Percentiles rank a stretch among this genome's conserved stretches.
phyloP scores from a whole-genome alignment of 805 yeast species.

The Nakazawaea pomicola region DNA sequence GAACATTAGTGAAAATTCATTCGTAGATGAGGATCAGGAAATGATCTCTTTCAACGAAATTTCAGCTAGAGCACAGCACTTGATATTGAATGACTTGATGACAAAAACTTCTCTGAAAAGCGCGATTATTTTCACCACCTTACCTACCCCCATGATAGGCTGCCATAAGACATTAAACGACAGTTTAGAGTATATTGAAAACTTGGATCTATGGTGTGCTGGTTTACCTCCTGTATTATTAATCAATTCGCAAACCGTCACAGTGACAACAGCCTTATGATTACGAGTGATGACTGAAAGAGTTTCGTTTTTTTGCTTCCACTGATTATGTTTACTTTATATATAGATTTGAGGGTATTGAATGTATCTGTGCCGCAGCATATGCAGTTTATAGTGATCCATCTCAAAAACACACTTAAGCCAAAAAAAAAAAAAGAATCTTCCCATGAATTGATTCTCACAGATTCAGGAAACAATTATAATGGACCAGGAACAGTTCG shows the following conservation, averaged over 20 bases:
- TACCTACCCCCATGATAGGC: constrained; percentile 85
- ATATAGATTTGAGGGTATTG: too few species aligned
- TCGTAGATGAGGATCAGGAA: neutral
- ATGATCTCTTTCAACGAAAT: constrained; percentile 65
- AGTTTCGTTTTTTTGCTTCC: too few species aligned
- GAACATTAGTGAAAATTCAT: neutral
- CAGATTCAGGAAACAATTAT: too few species aligned
- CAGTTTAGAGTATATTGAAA: constrained; percentile 69
- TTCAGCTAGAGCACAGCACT: constrained; percentile 90
- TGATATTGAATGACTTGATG: constrained; percentile 87
- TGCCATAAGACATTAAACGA: constrained; percentile 68
- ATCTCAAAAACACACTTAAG: too few species aligned
- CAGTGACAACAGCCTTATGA: constrained; percentile 89
- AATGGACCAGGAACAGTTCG: neutral
- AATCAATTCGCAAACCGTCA: constrained; percentile 88
- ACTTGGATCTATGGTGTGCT: constrained; percentile 74
- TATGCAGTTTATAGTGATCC: too few species aligned
- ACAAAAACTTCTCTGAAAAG: constrained; percentile 53
- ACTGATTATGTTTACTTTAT: too few species aligned
- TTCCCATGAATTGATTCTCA: too few species aligned
- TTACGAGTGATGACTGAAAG: too few species aligned
- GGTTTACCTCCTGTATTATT: constrained; percentile 79
- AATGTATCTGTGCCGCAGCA: too few species aligned
- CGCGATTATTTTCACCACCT: constrained; percentile 78
- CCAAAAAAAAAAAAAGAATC: neutral